Evolutionary conservation across 2,329 filamentous ascomycete genomes (phyloP), one percentile per base, ranked within the genome.

Genomic region (Gremmenia infestans): DNA sequence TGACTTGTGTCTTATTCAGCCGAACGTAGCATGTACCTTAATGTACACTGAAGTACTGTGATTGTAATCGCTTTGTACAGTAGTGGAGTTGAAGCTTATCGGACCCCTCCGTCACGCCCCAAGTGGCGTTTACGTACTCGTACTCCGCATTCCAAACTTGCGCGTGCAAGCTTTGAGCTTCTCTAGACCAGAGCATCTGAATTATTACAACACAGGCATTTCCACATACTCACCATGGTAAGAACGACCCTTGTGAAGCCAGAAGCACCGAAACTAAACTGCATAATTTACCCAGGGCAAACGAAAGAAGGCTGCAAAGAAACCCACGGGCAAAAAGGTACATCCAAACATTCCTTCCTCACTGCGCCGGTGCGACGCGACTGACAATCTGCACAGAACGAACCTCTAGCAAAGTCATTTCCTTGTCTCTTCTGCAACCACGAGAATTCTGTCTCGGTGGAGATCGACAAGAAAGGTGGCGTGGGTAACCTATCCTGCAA

Each of bases 391-490:
- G 22, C 25, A 58, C 63, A 88, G 85, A 75, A 81, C 71, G 88
- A 92, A 65, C 82, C 85, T 42, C 80, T 94, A 17, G 81, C 87
- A 3, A 92, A 89, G 2, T 83, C 84, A n/a, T 99, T 99, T 73
- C 90, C 92, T 55, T 99, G 94, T 71, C 85, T 99, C 47, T 99
- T 99, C 76, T 99, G 94, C 80, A 97, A 97, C 72, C 92, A 97
- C 74, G 94, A 97, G 71, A 94, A 91, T 63, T 90, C 92, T 0
- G 89, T 99, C 52, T 81, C 84, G 28, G 89, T 97, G 64, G 94
- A 95, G 73, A 81, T 99, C 50, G 91, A 99, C 71, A 96, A 96
- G 79, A 97, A 97, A 72, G 79, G 85, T 28, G 91, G 91, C 51
- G 81, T 96, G 39, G 94, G 93, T 48, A 83, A 88, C 59, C 79